Conservation (phyloP, 495 filamentous ascomycete genomes). For the Cetradonia linearis region DNA sequence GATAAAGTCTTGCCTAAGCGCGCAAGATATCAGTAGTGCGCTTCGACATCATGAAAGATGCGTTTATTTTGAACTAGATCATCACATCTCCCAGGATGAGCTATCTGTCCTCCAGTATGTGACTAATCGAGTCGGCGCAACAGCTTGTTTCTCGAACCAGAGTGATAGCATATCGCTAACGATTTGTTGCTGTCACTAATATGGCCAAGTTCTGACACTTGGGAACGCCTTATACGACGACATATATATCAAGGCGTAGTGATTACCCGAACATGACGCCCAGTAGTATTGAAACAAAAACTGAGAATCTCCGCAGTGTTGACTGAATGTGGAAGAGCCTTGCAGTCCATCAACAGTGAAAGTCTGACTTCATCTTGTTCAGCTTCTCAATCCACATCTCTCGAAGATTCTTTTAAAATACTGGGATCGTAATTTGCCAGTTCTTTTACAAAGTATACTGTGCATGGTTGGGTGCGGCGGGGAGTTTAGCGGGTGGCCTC, state of each 20-base stretch:
- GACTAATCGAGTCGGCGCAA: background rate
- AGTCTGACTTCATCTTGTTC: background rate
- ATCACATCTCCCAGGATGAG: background rate
- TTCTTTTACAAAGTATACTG: too few species aligned
- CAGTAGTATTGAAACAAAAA: too few species aligned
- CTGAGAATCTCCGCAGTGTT: too few species aligned
- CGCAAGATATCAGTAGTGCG: background rate
- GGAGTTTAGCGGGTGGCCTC: background rate
- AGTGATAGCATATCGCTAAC: background rate
- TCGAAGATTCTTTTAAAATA: too few species aligned
- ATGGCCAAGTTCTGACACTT: background rate
- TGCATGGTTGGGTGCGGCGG: background rate
- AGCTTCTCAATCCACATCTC: too few species aligned
- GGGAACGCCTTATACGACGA: background rate
- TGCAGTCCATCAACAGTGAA: background rate
- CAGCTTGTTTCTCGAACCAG: background rate
- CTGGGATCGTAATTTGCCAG: too few species aligned
- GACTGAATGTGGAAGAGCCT: background rate
- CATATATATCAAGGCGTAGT: background rate
- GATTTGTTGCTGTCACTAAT: background rate
- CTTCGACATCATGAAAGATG: background rate
- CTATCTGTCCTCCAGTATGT: background rate
- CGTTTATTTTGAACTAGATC: background rate
- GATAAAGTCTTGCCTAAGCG: background rate
- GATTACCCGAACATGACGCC: slow-evolving; percentile 1